Conservation (phyloP, 1,139 yeast species). For the Suhomyces bokatorum region DNA sequence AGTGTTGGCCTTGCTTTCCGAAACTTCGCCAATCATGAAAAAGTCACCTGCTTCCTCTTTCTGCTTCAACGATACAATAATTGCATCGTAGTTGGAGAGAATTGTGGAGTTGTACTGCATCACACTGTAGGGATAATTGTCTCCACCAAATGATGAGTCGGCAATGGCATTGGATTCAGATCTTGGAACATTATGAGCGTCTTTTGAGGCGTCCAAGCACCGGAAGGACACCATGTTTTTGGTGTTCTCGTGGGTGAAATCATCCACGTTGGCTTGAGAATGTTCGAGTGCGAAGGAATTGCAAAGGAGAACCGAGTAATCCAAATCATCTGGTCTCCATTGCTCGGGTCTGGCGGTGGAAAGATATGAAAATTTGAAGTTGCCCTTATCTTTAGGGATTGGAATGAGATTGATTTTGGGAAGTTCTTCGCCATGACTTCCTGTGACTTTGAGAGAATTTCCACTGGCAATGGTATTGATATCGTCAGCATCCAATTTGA, state of each 20-base stretch:
- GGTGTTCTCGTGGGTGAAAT: slow-evolving; percentile 25
- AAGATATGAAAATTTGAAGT: slow-evolving; percentile 19
- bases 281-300: slow-evolving; percentile 4
- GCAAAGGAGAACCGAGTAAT: slow-evolving; percentile 20
- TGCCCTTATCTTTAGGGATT: slow-evolving; percentile 7
- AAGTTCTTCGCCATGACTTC: slow-evolving; percentile 15
- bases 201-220: slow-evolving; percentile 45
- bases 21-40: slow-evolving; percentile 40
- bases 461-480: slow-evolving; percentile 25
- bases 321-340: slow-evolving; percentile 10
- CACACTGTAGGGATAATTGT: slow-evolving; percentile 46
- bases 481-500: slow-evolving; percentile 32
- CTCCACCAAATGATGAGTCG: slow-evolving; percentile 57
- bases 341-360: slow-evolving; percentile 14
- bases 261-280: slow-evolving; percentile 13
- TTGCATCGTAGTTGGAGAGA: slow-evolving; percentile 43
- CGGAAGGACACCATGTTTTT: slow-evolving; percentile 25
- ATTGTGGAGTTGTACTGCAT: slow-evolving; percentile 38
- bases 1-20: slow-evolving; percentile 23
- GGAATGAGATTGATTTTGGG: slow-evolving; percentile 14
- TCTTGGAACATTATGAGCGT: slow-evolving; percentile 46
- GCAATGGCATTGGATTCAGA: slow-evolving; percentile 36
- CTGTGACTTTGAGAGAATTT: slow-evolving; percentile 1
- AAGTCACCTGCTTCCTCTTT: slow-evolving; percentile 26
- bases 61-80: slow-evolving; percentile 41